phyloP scores from a whole-genome alignment of 1,139 yeast species.

The Saccharomyces hybrid region DNA sequence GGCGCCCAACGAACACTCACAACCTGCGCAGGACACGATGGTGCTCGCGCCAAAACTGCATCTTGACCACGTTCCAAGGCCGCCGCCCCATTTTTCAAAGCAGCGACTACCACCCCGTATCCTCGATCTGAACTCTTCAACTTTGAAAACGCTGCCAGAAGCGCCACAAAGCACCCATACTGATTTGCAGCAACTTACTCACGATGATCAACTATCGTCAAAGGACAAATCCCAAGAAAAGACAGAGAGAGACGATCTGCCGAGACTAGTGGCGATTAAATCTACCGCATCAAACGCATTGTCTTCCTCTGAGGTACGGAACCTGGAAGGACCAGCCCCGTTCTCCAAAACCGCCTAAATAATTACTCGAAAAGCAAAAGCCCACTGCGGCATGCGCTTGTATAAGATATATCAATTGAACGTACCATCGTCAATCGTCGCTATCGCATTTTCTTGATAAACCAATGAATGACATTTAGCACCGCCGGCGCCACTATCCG shows the following conservation, averaged over 20 bases:
- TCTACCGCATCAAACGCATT: not conserved
- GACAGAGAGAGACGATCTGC: not conserved
- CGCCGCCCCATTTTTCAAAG: not conserved
- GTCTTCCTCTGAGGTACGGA: not conserved
- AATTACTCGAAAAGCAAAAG: not conserved
- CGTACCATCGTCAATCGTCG: not conserved
- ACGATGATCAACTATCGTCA: not conserved
- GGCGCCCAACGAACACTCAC: not conserved
- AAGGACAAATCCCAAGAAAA: not conserved
- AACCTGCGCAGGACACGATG: not conserved
- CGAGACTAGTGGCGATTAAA: not conserved
- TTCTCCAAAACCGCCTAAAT: not conserved
- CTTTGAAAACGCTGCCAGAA: not conserved
- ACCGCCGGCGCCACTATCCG: not conserved
- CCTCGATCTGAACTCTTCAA: not conserved
- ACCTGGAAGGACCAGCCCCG: not conserved
- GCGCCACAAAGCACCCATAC: not conserved
- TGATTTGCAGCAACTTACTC: not conserved
- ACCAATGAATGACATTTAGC: not conserved
- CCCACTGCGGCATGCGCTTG: not conserved
- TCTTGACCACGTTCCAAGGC: not conserved
- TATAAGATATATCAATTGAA: not conserved
- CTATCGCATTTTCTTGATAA: not conserved
- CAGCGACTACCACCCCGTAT: not conserved
- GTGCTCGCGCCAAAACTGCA: not conserved